Evolutionary conservation across 2,329 filamentous ascomycete species (phyloP).

Genomic region (Cladobotryum mycophilum): DNA sequence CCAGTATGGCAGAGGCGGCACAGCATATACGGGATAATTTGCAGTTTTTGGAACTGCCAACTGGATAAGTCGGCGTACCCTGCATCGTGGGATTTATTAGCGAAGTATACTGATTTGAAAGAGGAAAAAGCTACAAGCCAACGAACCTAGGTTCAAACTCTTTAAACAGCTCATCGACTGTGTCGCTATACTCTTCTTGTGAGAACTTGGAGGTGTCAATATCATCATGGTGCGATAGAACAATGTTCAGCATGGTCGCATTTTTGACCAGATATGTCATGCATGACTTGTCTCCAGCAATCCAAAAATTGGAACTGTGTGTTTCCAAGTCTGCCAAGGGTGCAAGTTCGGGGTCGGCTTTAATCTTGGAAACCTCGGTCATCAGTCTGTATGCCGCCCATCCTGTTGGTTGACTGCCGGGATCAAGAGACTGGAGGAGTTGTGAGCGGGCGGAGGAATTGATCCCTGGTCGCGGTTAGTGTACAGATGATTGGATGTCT

Average conservation of each 20-base stretch:
- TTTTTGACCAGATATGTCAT: conserved; percentile 38
- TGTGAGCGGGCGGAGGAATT: conserved; percentile 23
- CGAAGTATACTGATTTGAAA: no score
- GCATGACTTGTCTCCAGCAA: conserved; percentile 34
- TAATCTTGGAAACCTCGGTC: conserved; percentile 31
- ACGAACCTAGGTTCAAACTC: conserved; percentile 9
- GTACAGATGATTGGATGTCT: no score
- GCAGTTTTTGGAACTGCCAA: conserved; percentile 10
- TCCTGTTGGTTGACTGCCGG: conserved; percentile 22
- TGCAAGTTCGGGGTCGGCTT: conserved; percentile 25
- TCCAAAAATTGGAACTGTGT: conserved; percentile 22
- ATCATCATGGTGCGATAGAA: conserved; percentile 34
- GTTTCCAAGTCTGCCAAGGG: conserved; percentile 27
- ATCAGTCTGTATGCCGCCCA: conserved; percentile 36
- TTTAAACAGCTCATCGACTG: conserved; percentile 6
- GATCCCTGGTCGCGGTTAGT: conserved; percentile 10
- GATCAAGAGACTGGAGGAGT: conserved; percentile 11
- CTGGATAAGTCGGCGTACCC: conserved; percentile 11
- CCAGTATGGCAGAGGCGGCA: conserved; percentile 14
- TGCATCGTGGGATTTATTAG: neutral
- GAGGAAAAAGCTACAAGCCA: no score
- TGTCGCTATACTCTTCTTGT: conserved; percentile 4
- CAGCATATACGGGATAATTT: conserved; percentile 15
- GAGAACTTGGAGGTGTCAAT: conserved; percentile 12
- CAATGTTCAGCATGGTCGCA: conserved; percentile 37